Evolutionary conservation across 2,329 filamentous ascomycete genomes (phyloP), one percentile per base, ranked within the genome.

Genomic region (Teratosphaeriaceae sp.): DNA sequence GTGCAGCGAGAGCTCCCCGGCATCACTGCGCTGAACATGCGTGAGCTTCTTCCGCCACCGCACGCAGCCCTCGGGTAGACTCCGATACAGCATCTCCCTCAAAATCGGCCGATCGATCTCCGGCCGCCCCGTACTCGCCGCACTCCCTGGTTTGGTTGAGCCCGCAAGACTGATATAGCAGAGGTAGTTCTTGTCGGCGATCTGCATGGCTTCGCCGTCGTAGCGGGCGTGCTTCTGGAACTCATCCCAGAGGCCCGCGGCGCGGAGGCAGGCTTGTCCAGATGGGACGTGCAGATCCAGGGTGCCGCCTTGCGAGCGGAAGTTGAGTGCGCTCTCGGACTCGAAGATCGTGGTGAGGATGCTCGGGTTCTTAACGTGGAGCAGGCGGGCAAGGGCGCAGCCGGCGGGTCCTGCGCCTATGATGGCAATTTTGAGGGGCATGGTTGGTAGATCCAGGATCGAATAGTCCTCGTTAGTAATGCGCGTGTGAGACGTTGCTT

Each of bases 171-270:
- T 54, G 40, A 61, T 38, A 35, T 61, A 62, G 36, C 49, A 52
- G 5, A 60, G 46, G 3, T 59, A 38, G 30, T 64, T 60, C 51
- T 69, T 68, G 50, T 70, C 67, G 6, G 57, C 60, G 19, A 71
- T 37, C 4, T 62, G 53, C 21, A 70, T 49, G 15, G 64, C 65
- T 48, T 72, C 66, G 43, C 65, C 64, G 35, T 69, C 67, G 43
- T 63, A 70, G 20, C 67, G 59, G 2, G 63, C 63, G 29, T 60
- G 47, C 37, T 62, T 58, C 23, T 49, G 26, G 45, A 64, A 64
- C 21, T 59, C 48, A 15, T 61, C 55, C 43, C 50, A 65, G 19
- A 65, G 54, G 2, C 51, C 56, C n/a, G 56, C 59, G 38, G 54
- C 48, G 26, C 50, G 54, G 16, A 67, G 43, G 2, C 62, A 63